These are phyloP conservation scores for Aphanomyces cochlioides DNA, from an alignment of 352 stramenopile genomes.

Conservation along the genomic window DNA sequence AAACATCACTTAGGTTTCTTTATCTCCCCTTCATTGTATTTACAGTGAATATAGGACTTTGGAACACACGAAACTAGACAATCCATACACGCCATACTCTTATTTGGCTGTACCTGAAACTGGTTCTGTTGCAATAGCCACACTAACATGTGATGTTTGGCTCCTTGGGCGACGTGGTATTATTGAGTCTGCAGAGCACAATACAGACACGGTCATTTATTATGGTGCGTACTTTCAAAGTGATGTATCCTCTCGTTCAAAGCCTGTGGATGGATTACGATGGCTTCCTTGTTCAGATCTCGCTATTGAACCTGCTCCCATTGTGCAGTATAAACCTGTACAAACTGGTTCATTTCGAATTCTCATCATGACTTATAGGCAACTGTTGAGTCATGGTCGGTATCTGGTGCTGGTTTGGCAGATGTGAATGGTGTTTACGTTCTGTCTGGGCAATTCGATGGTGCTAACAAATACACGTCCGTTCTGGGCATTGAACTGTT, in stretches of 20 bases:
- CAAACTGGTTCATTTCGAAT: not conserved
- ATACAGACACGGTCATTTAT: conserved; percentile 24
- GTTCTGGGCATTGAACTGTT: conserved; percentile 64
- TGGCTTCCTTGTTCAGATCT: conserved; percentile 19
- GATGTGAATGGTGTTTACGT: conserved; percentile 70
- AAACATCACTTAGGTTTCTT: not conserved
- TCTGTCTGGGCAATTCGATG: conserved; percentile 49
- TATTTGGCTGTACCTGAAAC: not conserved
- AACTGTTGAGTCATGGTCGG: conserved; percentile 58
- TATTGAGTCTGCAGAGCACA: conserved; percentile 15
- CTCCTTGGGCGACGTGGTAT: conserved; percentile 23
- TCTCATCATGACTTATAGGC: conserved; percentile 35
- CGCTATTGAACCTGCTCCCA: conserved; percentile 13
- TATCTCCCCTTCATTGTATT: not conserved
- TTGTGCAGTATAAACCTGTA: conserved; percentile 7
- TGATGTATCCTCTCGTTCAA: not conserved
- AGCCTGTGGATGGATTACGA: conserved; percentile 4
- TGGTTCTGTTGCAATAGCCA: not conserved
- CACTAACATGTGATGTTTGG: conserved; percentile 18
- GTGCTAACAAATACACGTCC: conserved; percentile 56
- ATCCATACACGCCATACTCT: conserved; percentile 6
- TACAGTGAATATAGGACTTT: conserved; percentile 1
- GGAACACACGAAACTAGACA: not conserved
- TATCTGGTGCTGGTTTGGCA: conserved; percentile 45
- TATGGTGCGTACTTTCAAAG: conserved; percentile 22